Conservation (phyloP, 768 basidiomycete genomes). For the Tricholoma sp. region DNA sequence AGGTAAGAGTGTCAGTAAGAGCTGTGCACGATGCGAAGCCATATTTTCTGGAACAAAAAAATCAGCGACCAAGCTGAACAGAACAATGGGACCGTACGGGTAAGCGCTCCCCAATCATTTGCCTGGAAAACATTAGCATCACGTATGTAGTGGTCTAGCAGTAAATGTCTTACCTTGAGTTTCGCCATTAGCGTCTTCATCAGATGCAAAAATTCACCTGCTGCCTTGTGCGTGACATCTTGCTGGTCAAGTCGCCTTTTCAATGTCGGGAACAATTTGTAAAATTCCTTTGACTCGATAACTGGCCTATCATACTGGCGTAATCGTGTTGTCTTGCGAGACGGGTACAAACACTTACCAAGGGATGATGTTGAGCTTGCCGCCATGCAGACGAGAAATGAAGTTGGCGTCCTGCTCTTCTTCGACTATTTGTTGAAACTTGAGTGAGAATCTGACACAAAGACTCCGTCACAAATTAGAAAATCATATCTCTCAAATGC, state of each 20-base stretch:
- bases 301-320: slow-evolving; percentile 39
- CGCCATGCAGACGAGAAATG: slow-evolving; percentile 54
- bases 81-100: slow-evolving; percentile 36
- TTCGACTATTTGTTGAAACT: slow-evolving; percentile 56
- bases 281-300: slow-evolving; percentile 58
- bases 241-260: slow-evolving; percentile 47
- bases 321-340: not conserved
- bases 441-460: slow-evolving; percentile 43
- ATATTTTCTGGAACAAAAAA: slow-evolving; percentile 35
- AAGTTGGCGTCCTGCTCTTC: slow-evolving; percentile 60
- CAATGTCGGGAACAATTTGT: slow-evolving; percentile 43
- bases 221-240: slow-evolving; percentile 40
- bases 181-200: slow-evolving; percentile 67
- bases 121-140: slow-evolving; percentile 28
- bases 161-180: slow-evolving; percentile 41
- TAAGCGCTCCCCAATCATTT: slow-evolving; percentile 62
- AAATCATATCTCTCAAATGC: slow-evolving; percentile 10
- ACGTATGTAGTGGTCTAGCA: not conserved
- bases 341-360: slow-evolving; percentile 15
- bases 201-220: slow-evolving; percentile 49
- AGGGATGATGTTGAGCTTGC: slow-evolving; percentile 52
- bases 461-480: not conserved
- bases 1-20: slow-evolving; percentile 35
- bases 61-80: not conserved
- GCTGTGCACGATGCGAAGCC: slow-evolving; percentile 40